Base-by-base conservation (phyloP, 208 protist genomes). In the Crithidia sp. region DNA sequence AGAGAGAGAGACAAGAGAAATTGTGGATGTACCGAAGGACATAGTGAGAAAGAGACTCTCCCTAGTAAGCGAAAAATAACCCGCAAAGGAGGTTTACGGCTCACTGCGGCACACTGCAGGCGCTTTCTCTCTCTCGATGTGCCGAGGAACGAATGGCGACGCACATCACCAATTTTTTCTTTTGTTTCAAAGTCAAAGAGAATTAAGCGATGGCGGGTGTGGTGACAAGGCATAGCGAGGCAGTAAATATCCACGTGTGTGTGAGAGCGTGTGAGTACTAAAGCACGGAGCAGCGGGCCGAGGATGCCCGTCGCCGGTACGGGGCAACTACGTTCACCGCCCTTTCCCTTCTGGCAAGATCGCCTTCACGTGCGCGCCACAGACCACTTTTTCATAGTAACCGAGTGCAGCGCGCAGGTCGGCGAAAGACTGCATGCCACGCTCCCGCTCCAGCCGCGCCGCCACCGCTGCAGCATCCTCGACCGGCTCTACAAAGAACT, bases 301-400 rank as follows among this genome's bases (percentile, higher is more conserved):
- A 2, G 28, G 28, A 28, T 0, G 28, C 28, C 28, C 28, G 1
- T 2, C 28, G 28, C 28, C 28, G 28, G 28, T 1, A 28, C 28
- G 1, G 28, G 28, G 28, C 28, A 2, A 49, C 7, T 14, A 13
- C 9, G 45, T 49, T 49, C 12, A 49, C 2, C 9, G 9, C 45
- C 12, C 71, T 63, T 77, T 74, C 19, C 28, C 53, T 4, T 78
- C 57, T 19, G 67, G 47, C 9, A 94, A 17, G 54, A 92, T 88
- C 53, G 70, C 86, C 84, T 92, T 92, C 14, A 92, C 84, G 71
- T 95, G 90, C 8, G 74, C 81, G 19, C 79, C 77, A n/a, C 68
- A 77, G 3, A 90, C 50, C 28, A 85, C 64, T 36, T 76, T 71
- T 52, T 79, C 68, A 62, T 91, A 91, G 17, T 67, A n/a, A 54